Percentiles rank a stretch among this genome's conserved stretches.
Evolutionary conservation across 2,329 filamentous ascomycete species (phyloP).

Genomic region (Ceratocystis eucalypticola): DNA sequence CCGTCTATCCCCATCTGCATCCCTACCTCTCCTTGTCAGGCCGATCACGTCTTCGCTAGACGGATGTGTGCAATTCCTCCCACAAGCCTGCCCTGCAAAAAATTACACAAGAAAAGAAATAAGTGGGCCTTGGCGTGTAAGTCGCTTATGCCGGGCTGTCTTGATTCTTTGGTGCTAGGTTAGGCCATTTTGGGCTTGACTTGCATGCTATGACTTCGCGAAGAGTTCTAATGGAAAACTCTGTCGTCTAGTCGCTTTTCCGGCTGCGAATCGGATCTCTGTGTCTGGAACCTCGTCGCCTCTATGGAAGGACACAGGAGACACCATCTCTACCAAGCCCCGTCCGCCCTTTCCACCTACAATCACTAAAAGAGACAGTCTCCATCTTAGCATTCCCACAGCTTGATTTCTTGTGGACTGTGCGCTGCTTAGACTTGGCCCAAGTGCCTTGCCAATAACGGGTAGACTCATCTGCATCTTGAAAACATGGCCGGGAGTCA

Average conservation of each 20-base stretch:
- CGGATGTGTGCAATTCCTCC: background rate
- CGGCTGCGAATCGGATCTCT: background rate
- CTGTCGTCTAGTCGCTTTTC: background rate
- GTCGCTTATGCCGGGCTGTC: constrained; percentile 3
- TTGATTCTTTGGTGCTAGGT: background rate
- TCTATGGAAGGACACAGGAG: background rate
- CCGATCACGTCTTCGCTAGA: constrained; percentile 1
- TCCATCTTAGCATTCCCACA: background rate
- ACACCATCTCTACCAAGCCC: background rate
- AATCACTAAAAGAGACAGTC: background rate
- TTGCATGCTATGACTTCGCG: background rate
- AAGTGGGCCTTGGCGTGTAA: constrained; percentile 1
- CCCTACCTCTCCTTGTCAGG: background rate
- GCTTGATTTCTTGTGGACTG: background rate
- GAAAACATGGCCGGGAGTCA: background rate
- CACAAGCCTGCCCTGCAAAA: background rate
- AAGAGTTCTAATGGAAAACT: background rate
- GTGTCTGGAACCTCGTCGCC: background rate
- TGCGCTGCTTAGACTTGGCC: background rate
- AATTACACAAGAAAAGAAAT: background rate
- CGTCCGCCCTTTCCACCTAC: background rate
- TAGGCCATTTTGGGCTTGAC: background rate
- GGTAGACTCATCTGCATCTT: constrained; percentile 4
- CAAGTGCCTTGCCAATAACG: constrained; percentile 3
- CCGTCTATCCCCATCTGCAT: background rate